phyloP scores from a whole-genome alignment of 805 yeast genomes.

The Pichia thaimueangensis region DNA sequence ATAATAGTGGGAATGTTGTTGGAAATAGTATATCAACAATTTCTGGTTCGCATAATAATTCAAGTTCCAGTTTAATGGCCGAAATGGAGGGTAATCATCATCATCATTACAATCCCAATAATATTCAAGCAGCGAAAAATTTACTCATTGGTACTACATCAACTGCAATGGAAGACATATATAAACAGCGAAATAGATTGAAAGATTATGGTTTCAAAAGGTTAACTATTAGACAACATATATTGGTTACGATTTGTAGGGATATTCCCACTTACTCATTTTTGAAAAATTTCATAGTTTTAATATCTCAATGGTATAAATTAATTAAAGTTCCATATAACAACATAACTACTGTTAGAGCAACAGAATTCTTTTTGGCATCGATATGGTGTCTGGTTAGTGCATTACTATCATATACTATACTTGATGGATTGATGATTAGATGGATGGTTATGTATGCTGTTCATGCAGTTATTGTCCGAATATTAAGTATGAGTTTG shows the following conservation, averaged over 20 bases:
- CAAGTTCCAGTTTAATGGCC: background rate
- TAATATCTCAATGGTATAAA: constrained; percentile 25
- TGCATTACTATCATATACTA: constrained; percentile 75
- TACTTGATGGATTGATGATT: constrained; percentile 82
- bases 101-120: background rate
- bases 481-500: constrained; percentile 79
- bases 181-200: constrained; percentile 28
- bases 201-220: constrained; percentile 65
- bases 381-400: constrained; percentile 93
- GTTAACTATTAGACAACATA: constrained; percentile 69
- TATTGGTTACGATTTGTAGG: constrained; percentile 68
- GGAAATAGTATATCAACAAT: background rate
- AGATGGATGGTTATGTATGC: constrained; percentile 92
- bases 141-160: constrained; percentile 22
- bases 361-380: constrained; percentile 74
- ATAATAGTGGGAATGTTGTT: background rate
- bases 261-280: constrained; percentile 54
- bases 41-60: background rate
- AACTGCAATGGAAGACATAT: constrained; percentile 25
- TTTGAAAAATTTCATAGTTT: constrained; percentile 21
- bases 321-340: constrained; percentile 19
- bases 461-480: constrained; percentile 77
- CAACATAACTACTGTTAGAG: constrained; percentile 48
- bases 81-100: background rate
- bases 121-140: background rate